Evolutionary conservation across 1,284 basidiomycete species (phyloP).

Genomic region (Cystobasidiaceae sp.): DNA sequence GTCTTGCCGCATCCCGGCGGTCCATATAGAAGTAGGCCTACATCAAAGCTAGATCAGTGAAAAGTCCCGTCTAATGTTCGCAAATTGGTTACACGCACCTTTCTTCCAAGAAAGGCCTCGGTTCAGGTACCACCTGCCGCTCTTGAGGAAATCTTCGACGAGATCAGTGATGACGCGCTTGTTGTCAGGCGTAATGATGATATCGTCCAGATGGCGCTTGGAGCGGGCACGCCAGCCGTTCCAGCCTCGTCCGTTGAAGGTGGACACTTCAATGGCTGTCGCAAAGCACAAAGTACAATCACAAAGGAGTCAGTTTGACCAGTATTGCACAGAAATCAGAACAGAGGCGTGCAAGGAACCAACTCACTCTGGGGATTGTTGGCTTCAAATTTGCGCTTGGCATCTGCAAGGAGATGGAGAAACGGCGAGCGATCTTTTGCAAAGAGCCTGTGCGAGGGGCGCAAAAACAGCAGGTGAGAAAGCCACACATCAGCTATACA

Average conservation of each 20-base stretch:
- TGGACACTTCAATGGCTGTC: background rate
- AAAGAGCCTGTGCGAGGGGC: background rate
- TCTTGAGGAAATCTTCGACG: conserved; percentile 56
- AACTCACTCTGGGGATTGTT: background rate
- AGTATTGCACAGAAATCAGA: too few species aligned
- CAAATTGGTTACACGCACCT: too few species aligned
- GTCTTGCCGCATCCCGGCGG: conserved; percentile 53
- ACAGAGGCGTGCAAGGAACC: too few species aligned
- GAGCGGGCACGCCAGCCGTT: background rate
- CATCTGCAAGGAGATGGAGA: conserved; percentile 3
- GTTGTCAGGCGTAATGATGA: background rate
- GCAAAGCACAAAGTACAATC: too few species aligned
- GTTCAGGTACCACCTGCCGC: conserved; percentile 61
- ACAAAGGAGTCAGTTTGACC: too few species aligned
- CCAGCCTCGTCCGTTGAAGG: background rate
- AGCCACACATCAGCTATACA: background rate
- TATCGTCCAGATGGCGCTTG: conserved; percentile 5
- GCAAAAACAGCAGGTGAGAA: too few species aligned
- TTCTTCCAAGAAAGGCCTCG: conserved; percentile 70
- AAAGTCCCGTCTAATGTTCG: too few species aligned
- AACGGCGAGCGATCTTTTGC: background rate
- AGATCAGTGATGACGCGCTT: background rate
- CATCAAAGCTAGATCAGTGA: too few species aligned
- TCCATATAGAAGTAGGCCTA: conserved; percentile 49
- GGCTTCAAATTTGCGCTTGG: background rate